phyloP scores from a whole-genome alignment of 805 yeast genomes.

The Suhomyces sp. region DNA sequence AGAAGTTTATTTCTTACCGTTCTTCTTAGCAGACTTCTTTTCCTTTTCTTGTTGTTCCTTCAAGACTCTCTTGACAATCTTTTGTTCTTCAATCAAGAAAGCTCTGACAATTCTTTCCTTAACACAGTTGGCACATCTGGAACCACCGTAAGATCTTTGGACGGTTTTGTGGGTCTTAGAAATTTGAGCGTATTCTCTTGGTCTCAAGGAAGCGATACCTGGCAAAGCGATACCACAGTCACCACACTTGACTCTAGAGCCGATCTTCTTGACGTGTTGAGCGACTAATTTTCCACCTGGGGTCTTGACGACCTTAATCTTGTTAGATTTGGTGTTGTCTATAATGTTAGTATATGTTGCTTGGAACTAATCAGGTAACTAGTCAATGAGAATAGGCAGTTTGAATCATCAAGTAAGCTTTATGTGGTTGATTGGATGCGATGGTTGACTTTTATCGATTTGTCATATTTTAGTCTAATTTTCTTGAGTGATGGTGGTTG shows the following conservation, averaged over 20 bases:
- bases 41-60: slow-evolving; percentile 94
- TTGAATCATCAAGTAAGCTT: not conserved
- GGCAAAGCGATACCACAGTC: slow-evolving; percentile 80
- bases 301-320: slow-evolving; percentile 99
- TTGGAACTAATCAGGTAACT: not conserved
- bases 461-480: not conserved
- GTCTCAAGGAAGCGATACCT: slow-evolving; percentile 93
- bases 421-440: not conserved
- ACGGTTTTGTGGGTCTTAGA: slow-evolving; percentile 98
- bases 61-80: slow-evolving; percentile 98
- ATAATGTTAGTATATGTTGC: slow-evolving; percentile 32
- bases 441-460: not conserved
- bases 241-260: slow-evolving; percentile 86
- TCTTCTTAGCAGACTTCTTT: slow-evolving; percentile 47
- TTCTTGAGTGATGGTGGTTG: not conserved
- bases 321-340: slow-evolving; percentile 99
- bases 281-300: slow-evolving; percentile 99
- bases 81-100: slow-evolving; percentile 99
- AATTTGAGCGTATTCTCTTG: slow-evolving; percentile 93
- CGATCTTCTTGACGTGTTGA: slow-evolving; percentile 93
- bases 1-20: slow-evolving; percentile 29
- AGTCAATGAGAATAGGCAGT: not conserved
- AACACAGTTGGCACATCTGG: slow-evolving; percentile 97
- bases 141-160: slow-evolving; percentile 99
- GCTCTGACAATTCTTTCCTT: slow-evolving; percentile 99